Conservation (phyloP, 108 stramenopile genomes). For the Nannochloropsis salina region DNA sequence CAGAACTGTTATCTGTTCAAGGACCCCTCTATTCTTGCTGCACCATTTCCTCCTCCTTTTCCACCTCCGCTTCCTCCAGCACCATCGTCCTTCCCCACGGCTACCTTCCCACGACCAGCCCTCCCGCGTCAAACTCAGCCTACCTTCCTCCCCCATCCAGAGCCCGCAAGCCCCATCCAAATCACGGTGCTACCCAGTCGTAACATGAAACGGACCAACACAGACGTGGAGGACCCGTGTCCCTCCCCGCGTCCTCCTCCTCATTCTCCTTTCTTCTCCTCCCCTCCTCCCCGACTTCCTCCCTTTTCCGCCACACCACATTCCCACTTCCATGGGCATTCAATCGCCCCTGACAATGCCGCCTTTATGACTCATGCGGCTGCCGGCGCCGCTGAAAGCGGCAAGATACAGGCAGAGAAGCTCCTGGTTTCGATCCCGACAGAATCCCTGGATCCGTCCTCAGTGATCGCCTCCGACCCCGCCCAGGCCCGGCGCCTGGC, state of each 20-base stretch:
- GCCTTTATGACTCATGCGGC: background rate
- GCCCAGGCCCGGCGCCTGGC: background rate
- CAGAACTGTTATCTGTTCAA: too few relatives aligned
- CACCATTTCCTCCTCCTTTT: background rate
- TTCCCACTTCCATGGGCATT: too few relatives aligned
- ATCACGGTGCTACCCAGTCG: too few relatives aligned
- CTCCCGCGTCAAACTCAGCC: too few relatives aligned
- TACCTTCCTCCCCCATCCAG: too few relatives aligned
- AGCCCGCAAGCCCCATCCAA: too few relatives aligned
- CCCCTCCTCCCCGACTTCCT: background rate
- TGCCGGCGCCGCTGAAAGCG: background rate
- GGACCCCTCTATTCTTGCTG: background rate
- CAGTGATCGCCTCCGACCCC: background rate
- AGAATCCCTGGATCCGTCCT: background rate
- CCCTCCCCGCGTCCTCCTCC: too few relatives aligned
- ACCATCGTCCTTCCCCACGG: too few relatives aligned
- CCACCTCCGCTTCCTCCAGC: background rate
- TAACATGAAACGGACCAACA: too few relatives aligned
- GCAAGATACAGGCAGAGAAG: conserved; percentile 8
- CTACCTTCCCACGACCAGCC: too few relatives aligned
- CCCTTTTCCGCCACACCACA: background rate
- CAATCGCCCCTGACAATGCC: background rate
- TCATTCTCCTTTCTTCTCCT: background rate
- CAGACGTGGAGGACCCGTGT: too few relatives aligned
- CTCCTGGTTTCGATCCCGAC: background rate